Evolutionary conservation across 768 basidiomycete species (phyloP).

Genomic region (Strobilomyces confusus): DNA sequence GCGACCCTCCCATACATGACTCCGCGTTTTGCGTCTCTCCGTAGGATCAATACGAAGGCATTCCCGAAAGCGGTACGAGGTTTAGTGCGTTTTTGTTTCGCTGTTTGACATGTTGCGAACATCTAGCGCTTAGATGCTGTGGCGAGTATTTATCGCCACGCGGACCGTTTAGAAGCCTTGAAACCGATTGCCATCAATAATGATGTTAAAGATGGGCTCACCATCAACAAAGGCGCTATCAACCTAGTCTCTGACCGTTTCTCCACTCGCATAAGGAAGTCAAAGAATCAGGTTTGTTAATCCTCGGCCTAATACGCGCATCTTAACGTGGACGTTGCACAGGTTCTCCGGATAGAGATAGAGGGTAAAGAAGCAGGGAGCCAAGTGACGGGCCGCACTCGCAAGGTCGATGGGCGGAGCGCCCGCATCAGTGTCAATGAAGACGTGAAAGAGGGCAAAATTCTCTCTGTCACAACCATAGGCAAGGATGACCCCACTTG

Average conservation of each 20-base stretch:
- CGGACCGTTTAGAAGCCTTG: slow-evolving; percentile 42
- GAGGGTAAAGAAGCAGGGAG: not conserved
- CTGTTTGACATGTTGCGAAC: not conserved
- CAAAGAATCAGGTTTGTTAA: slow-evolving; percentile 37
- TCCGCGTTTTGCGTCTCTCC: slow-evolving; percentile 10
- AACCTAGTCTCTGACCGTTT: slow-evolving; percentile 39
- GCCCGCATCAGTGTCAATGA: slow-evolving; percentile 29
- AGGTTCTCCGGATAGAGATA: slow-evolving; percentile 23
- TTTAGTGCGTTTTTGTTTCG: not conserved
- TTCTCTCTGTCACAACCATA: slow-evolving; percentile 41
- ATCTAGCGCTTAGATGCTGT: slow-evolving; percentile 41
- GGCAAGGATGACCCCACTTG: slow-evolving; percentile 53
- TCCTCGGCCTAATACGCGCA: not conserved
- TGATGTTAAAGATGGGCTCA: slow-evolving; percentile 32
- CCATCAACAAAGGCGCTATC: slow-evolving; percentile 28
- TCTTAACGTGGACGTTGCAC: not conserved
- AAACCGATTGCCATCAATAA: slow-evolving; percentile 47
- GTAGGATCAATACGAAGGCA: slow-evolving; percentile 24
- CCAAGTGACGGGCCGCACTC: slow-evolving; percentile 20
- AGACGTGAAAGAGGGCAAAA: slow-evolving; percentile 11
- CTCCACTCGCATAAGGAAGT: slow-evolving; percentile 39
- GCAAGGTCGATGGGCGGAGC: slow-evolving; percentile 34
- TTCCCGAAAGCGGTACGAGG: slow-evolving; percentile 29
- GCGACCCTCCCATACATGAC: slow-evolving; percentile 24
- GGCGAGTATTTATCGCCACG: slow-evolving; percentile 42